phyloP scores from a whole-genome alignment of 805 yeast genomes.

The Metschnikowia drakensbergensis region DNA sequence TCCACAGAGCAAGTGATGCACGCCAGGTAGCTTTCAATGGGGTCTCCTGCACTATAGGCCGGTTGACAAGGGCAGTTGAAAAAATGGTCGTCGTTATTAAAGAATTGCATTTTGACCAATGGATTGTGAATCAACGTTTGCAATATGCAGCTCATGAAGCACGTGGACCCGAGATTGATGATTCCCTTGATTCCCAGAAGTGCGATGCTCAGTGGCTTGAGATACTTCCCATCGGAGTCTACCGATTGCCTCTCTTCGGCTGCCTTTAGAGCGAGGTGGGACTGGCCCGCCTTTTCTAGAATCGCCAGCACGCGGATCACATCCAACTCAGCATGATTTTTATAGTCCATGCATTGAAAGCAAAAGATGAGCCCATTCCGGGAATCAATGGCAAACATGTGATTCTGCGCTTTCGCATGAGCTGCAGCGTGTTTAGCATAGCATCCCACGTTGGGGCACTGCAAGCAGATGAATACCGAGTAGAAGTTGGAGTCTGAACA shows the following conservation, averaged over 20 bases:
- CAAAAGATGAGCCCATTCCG: constrained; percentile 69
- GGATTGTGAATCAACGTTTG: constrained; percentile 93
- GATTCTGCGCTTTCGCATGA: constrained; percentile 33
- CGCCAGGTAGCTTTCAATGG: constrained; percentile 30
- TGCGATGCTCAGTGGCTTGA: constrained; percentile 49
- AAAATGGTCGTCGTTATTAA: constrained; percentile 64
- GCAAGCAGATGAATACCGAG: constrained; percentile 60
- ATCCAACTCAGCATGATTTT: constrained; percentile 59
- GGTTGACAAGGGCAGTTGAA: constrained; percentile 45
- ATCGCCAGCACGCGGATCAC: constrained; percentile 35
- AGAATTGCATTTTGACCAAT: constrained; percentile 68
- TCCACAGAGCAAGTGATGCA: constrained; percentile 89
- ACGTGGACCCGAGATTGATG: constrained; percentile 93
- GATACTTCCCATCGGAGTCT: constrained; percentile 10
- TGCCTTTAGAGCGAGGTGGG: constrained; percentile 3
- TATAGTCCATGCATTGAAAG: constrained; percentile 71
- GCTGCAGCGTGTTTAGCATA: constrained; percentile 36
- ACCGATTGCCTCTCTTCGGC: constrained; percentile 7
- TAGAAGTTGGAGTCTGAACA: constrained; percentile 43
- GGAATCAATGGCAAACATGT: constrained; percentile 54
- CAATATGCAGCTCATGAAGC: constrained; percentile 91
- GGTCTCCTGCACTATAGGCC: constrained; percentile 18
- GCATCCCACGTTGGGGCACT: constrained; percentile 77
- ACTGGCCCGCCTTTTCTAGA: background rate
- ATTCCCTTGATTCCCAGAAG: constrained; percentile 83